Percentiles rank a stretch among this genome's conserved stretches.
Evolutionary conservation across 768 basidiomycete genomes (phyloP).

Genomic region (Mycena polygramma): DNA sequence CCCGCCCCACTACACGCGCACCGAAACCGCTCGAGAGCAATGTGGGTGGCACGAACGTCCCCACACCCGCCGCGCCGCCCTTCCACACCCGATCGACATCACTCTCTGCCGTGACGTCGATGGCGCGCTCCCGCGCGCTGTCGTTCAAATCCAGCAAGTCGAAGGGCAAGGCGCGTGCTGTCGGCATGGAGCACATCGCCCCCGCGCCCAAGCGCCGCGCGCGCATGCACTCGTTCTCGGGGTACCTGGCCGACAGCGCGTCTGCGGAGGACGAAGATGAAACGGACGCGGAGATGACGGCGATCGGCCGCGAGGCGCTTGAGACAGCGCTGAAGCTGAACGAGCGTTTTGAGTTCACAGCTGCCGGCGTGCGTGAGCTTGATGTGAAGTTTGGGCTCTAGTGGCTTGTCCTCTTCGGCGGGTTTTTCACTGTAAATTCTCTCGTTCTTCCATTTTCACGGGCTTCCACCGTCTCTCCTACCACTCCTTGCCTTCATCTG

Average conservation of each 20-base stretch:
- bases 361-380: neutral
- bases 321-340: neutral
- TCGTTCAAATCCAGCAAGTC: constrained; percentile 16
- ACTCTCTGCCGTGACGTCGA: neutral
- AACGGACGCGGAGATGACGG: constrained; percentile 14
- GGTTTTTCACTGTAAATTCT: no score
- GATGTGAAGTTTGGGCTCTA: neutral
- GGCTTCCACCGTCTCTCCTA: no score
- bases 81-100: neutral
- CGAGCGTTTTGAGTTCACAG: neutral
- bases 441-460: no score
- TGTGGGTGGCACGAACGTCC: neutral
- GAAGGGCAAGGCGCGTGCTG: neutral
- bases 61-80: neutral
- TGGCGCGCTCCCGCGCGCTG: constrained; percentile 7
- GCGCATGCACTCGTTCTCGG: constrained; percentile 18
- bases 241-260: constrained; percentile 2
- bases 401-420: no score
- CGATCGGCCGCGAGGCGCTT: neutral
- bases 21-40: neutral
- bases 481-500: no score
- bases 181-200: neutral
- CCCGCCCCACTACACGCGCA: neutral
- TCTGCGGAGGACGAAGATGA: constrained; percentile 16
- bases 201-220: neutral